phyloP scores from a whole-genome alignment of 495 filamentous ascomycete genomes.

The Pyronema domesticum region DNA sequence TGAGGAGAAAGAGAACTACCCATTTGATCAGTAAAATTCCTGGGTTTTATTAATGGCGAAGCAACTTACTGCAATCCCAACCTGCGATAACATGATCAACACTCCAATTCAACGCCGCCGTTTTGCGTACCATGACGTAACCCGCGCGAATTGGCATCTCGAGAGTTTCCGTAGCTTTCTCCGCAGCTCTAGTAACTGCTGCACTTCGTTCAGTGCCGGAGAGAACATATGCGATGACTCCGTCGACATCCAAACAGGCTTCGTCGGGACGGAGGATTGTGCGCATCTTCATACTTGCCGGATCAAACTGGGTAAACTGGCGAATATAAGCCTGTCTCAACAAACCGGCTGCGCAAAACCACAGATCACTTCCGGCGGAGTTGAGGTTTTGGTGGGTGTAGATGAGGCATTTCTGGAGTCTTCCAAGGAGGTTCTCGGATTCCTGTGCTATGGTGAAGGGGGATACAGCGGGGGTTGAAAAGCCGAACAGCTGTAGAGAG shows the following conservation, averaged over 20 bases:
- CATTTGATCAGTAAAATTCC: neutral
- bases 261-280: constrained; percentile 1
- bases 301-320: constrained; percentile 1
- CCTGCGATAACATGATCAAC: constrained; percentile 2
- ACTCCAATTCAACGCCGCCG: constrained; percentile 4
- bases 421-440: constrained; percentile 1
- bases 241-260: neutral
- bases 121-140: constrained; percentile 1
- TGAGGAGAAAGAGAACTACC: neutral
- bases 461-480: neutral
- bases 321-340: constrained; percentile 2
- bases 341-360: neutral
- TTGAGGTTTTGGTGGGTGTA: constrained; percentile 1
- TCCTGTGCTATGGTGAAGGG: constrained; percentile 1
- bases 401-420: constrained; percentile 2
- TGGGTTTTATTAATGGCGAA: neutral
- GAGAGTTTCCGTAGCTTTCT: neutral
- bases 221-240: neutral
- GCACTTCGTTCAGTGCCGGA: neutral
- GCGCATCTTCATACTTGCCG: neutral
- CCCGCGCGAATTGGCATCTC: constrained; percentile 5
- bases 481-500: constrained; percentile 1
- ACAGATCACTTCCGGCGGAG: neutral
- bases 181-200: constrained; percentile 1
- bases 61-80: constrained; percentile 4